Evolutionary conservation across 176 grass and related monocot genomes (phyloP), one percentile per base, ranked within the genome.

Genomic region (Triticum urartu): DNA sequence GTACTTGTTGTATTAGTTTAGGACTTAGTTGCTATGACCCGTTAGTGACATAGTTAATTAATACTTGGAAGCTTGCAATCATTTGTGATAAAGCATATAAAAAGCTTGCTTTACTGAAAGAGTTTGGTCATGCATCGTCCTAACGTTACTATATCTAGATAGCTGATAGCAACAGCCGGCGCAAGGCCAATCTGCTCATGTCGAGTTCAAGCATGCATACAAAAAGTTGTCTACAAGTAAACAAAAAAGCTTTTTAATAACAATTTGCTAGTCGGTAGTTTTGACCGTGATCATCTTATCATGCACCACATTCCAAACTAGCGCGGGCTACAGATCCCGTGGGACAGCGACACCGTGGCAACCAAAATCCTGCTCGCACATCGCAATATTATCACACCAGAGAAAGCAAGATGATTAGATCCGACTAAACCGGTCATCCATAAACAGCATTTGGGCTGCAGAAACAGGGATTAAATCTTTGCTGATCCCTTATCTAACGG

Each of bases 61-160:
- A 17, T 58, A 58, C 54, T 58, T 20, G 54, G 18, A 58, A 58
- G 54, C 18, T 58, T 21, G 18, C 54, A 58, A 58, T 58, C 54
- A 58, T 58, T 58, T 21, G 54, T 58, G 54, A 58, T 68, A 79
- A 91, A 80, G 70, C 63, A 64, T 71, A 33, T 40, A 48, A 54
- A 39, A 42, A 78, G 52, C 22, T 43, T 81, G 70, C 12, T 71
- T 81, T 35, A 50, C 77, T 65, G 50, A 71, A 85, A 78, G 38
- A 69, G 21, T 35, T 62, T 52, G 26, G 30, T 26, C 75, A 67
- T 50, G 66, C 76, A 38, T 87, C 28, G 50, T 59, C 3, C 25
- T 63, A 69, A 43, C 81, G 75, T 26, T 79, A 64, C 74, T 64
- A 32, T 67, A 61, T 72, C 30, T 56, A 28, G 34, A 33, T 58